Evolutionary conservation across 78 protist species (phyloP), one percentile per base, ranked within the genome.

Genomic region (Planoprotostelium fungivorum): DNA sequence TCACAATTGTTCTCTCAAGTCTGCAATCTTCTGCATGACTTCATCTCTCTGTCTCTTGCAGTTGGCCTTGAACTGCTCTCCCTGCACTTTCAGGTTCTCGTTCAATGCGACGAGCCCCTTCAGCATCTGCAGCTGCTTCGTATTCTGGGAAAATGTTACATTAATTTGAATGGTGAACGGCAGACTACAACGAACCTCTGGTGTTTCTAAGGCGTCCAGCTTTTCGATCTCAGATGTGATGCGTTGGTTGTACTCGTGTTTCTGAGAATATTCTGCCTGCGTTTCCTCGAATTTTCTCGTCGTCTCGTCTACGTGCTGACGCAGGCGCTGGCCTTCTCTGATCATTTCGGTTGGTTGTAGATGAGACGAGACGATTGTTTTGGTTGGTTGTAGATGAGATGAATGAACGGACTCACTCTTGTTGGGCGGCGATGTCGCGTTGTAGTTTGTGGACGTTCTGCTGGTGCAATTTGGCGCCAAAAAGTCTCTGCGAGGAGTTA

Each of bases 171-270:
- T 35, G 87, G n/a, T n/a, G n/a, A n/a, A n/a, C n/a, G n/a, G n/a
- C n/a, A n/a, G n/a, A n/a, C n/a, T n/a, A 85, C 5, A 85, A 5
- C 16, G 5, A 5, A 87, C 88, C 89, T 94, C 96, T 35, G 94
- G 93, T 73, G 96, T 94, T 63, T 91, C 96, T 0, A 94, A 89
- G 16, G 89, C 92, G 38, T 91, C 94, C n/a, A 94, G 84, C 89
- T 95, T 93, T 35, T 86, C 90, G 9, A 89, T 90, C 51, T 95
- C 97, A 36, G 34, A 1, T 0, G 88, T 87, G 35, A 95, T 89
- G 51, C 94, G 29, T 23, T 83, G 93, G 35, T 95, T 92, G 90
- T 90, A 87, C 28, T 88, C 90, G 63, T 34, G 38, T 23, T 83
- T 89, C 88, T 87, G 87, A 28, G 16, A 23, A 0, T 88, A 89